Evolutionary conservation across 192 early-diverging fungal species (phyloP).

Genomic region (Backusella parvicylindrica): DNA sequence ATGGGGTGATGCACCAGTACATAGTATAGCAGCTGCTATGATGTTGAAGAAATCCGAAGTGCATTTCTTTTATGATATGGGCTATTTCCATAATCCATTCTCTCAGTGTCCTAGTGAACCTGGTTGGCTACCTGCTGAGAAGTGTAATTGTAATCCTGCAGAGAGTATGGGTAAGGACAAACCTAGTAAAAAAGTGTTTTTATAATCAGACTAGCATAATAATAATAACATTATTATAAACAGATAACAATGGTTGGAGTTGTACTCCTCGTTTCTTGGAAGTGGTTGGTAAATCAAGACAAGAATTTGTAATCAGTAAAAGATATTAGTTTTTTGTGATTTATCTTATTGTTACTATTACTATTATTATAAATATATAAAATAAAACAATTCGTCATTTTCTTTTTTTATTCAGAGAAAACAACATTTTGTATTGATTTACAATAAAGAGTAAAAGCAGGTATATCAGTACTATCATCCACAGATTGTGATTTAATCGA

Average conservation of each 20-base stretch:
- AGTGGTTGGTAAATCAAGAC: neutral
- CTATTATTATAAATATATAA: too few species aligned
- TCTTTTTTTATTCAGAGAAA: neutral
- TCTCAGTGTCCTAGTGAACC: constrained; percentile 20
- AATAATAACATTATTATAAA: too few species aligned
- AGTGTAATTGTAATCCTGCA: constrained; percentile 22
- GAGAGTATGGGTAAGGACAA: constrained; percentile 25
- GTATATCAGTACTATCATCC: neutral
- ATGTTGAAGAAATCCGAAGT: constrained; percentile 8
- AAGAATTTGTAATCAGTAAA: neutral
- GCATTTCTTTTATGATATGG: constrained; percentile 29
- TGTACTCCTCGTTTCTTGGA: neutral
- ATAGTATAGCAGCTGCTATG: constrained; percentile 19
- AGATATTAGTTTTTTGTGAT: too few species aligned
- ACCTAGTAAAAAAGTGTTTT: too few species aligned
- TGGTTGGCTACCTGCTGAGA: neutral
- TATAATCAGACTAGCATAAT: too few species aligned
- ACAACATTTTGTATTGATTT: neutral
- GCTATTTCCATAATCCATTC: constrained; percentile 21
- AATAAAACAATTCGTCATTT: too few species aligned
- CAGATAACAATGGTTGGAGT: neutral
- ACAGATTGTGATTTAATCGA: neutral
- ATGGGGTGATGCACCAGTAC: constrained; percentile 28
- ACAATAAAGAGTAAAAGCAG: neutral
- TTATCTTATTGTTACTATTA: too few species aligned